Evolutionary conservation across 495 filamentous ascomycete genomes (phyloP), one percentile per base, ranked within the genome.

Genomic region (Aspergillus mulundensis): DNA sequence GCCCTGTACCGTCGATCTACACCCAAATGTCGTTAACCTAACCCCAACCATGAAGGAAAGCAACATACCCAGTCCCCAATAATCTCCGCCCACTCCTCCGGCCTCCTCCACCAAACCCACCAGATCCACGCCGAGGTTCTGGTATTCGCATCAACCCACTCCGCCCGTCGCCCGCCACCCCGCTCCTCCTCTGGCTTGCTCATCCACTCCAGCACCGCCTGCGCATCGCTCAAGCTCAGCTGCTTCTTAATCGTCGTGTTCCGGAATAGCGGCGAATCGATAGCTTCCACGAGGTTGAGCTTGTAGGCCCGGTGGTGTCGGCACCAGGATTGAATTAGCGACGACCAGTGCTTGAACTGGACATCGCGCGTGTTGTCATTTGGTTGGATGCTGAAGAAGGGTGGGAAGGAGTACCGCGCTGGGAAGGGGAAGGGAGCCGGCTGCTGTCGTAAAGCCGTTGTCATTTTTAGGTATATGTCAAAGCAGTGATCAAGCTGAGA

Each of bases 261-360:
- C 53, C 75, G 72, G 59, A 85, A 86, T 0, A 90, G 71, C 0
- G 84, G 83, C 0, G 72, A 73, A 23, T 81, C 78, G 10, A 87
- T 65, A 2, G 83, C 79, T 18, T 88, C 76, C 38, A 81, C 71
- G 12, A 94, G 73, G 3, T 84, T 75, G 25, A 97, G 79, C 28
- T 82, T 81, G 77, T 82, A 95, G 62, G 88, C 66, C 39, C 79
- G 83, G 71, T 93, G 82, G 67, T 87, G 78, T 0, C 84, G 82
- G 69, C 89, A 91, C 85, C 94, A 98, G 62, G 85, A 62, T 54
- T 87, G 89, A 63, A 98, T 84, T 16, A 96, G 82, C n/a, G 81
- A 66, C 39, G 87, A 85, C 94, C 94, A 98, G 74, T 87, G 89
- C 32, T 78, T 70, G 50, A 91, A 84, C 68, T 97, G 94, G 20